Percentiles rank a stretch among this genome's conserved stretches.
phyloP scores from a whole-genome alignment of 768 basidiomycete species.

The Trametes villosa region DNA sequence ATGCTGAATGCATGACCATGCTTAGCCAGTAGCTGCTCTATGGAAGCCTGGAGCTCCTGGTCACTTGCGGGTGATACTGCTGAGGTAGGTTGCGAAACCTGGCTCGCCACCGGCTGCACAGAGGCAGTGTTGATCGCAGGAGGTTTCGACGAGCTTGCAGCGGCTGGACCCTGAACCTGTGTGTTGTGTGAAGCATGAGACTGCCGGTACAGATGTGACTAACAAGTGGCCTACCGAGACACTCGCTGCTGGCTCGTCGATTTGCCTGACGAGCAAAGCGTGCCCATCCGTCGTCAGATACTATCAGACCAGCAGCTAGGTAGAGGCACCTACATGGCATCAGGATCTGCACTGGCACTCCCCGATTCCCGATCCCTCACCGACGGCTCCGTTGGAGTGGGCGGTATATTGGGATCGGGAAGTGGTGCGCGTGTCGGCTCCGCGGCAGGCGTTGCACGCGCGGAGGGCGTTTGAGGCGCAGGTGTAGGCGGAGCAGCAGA shows the following conservation, averaged over 20 bases:
- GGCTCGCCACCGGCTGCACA: neutral
- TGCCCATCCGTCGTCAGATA: neutral
- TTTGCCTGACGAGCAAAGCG: neutral
- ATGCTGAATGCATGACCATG: neutral
- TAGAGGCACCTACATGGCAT: neutral
- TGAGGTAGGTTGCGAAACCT: neutral
- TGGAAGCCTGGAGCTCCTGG: neutral
- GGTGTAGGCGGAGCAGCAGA: neutral
- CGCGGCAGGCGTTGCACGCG: too few relatives aligned
- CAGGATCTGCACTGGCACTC: neutral
- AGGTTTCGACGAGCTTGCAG: neutral
- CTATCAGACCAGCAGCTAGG: neutral
- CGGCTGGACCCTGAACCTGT: neutral
- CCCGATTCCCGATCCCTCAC: neutral
- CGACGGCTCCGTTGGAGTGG: neutral
- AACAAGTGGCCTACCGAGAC: neutral
- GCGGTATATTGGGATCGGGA: too few relatives aligned
- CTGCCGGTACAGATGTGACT: too few relatives aligned
- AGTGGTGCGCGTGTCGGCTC: too few relatives aligned
- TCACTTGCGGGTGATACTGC: neutral
- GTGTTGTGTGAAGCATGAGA: neutral
- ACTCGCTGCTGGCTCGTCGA: neutral
- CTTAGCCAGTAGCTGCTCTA: constrained; percentile 1
- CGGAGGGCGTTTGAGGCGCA: too few relatives aligned
- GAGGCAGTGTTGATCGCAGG: neutral